phyloP scores from a whole-genome alignment of 2,329 filamentous ascomycete genomes.

The Waltergamsia citrina region DNA sequence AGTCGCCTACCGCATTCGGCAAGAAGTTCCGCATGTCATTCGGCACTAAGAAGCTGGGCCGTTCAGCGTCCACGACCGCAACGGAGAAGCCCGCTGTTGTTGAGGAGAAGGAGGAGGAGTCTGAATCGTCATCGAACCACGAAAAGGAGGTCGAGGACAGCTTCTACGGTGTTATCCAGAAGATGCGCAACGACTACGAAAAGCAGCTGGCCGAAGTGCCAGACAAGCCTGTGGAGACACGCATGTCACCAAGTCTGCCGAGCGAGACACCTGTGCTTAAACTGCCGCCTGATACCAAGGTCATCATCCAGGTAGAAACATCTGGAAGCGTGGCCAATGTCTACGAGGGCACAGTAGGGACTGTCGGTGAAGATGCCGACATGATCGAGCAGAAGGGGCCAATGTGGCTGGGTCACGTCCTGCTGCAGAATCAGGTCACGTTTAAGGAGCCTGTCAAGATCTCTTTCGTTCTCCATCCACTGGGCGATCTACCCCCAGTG shows the following conservation, averaged over 20 bases:
- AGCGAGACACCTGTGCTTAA: slow-evolving; percentile 71
- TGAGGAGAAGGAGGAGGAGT: slow-evolving; percentile 67
- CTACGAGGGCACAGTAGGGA: slow-evolving; percentile 80
- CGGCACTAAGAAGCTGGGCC: slow-evolving; percentile 73
- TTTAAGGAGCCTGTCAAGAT: slow-evolving; percentile 91
- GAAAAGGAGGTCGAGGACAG: slow-evolving; percentile 69
- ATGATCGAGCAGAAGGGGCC: slow-evolving; percentile 78
- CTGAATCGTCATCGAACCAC: slow-evolving; percentile 50
- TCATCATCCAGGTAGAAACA: slow-evolving; percentile 62
- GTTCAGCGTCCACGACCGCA: slow-evolving; percentile 49
- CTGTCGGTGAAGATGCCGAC: slow-evolving; percentile 68
- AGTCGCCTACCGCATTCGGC: slow-evolving; percentile 59
- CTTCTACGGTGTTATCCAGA: slow-evolving; percentile 63
- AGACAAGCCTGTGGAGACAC: slow-evolving; percentile 46
- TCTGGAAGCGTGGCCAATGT: slow-evolving; percentile 67
- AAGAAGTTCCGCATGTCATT: slow-evolving; percentile 84
- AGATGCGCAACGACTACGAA: slow-evolving; percentile 64
- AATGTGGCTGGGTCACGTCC: slow-evolving; percentile 83
- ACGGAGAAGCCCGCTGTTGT: slow-evolving; percentile 62
- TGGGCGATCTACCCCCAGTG: slow-evolving; percentile 65
- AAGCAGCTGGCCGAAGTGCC: slow-evolving; percentile 50
- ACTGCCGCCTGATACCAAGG: slow-evolving; percentile 55
- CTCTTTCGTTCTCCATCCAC: slow-evolving; percentile 82
- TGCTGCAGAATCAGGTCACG: slow-evolving; percentile 74
- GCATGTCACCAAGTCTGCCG: slow-evolving; percentile 58